Evolutionary conservation across 768 basidiomycete species (phyloP).

Genomic region (Boletus insuetus): DNA sequence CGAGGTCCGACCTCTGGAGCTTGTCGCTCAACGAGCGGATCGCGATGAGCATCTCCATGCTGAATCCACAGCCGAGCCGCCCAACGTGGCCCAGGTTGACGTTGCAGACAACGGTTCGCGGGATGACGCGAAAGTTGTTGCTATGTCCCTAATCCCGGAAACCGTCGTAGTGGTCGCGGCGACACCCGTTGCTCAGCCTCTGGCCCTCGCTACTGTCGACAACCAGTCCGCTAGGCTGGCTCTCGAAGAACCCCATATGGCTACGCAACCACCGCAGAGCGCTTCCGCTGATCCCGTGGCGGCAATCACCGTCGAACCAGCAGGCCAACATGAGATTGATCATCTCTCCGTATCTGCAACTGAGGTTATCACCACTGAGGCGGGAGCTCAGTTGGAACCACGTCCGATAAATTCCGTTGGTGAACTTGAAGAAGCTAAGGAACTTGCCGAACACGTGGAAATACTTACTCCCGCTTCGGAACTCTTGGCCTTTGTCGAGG

Average conservation of each 20-base stretch:
- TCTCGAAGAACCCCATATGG: conserved; percentile 2
- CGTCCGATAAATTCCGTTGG: background rate
- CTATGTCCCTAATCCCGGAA: background rate
- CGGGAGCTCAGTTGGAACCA: conserved; percentile 10
- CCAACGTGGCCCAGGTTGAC: conserved; percentile 1
- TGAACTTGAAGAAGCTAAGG: conserved; percentile 11
- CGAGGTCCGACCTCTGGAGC: background rate
- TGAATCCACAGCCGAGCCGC: background rate
- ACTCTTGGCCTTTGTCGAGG: conserved; percentile 10
- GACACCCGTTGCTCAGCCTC: background rate
- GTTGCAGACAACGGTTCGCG: conserved; percentile 1
- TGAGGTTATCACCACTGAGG: conserved; percentile 9
- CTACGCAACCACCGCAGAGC: conserved; percentile 3
- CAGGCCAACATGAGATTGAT: background rate
- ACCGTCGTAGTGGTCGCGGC: background rate
- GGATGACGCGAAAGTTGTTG: conserved; percentile 2
- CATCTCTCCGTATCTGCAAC: background rate
- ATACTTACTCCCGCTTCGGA: conserved; percentile 14
- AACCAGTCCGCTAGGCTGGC: background rate
- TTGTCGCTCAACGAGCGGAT: background rate
- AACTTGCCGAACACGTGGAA: conserved; percentile 8
- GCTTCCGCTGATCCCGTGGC: conserved; percentile 1
- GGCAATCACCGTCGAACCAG: conserved; percentile 9
- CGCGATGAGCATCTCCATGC: background rate
- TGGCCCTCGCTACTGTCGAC: background rate